These are phyloP conservation scores for Arxiozyma bovina DNA, from an alignment of 1,139 yeast species.

Conservation along the genomic window DNA sequence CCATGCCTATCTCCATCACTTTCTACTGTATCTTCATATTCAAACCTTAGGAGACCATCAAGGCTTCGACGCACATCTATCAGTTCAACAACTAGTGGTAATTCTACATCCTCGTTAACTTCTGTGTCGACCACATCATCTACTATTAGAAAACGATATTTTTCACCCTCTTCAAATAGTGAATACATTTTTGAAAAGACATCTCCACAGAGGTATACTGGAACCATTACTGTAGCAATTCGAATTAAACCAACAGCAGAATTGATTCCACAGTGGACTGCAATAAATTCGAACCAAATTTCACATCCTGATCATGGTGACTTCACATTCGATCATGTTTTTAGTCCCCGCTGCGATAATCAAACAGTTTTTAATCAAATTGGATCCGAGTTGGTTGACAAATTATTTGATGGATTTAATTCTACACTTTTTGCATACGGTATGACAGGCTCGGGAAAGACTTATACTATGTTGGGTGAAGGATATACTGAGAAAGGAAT, in stretches of 20 bases:
- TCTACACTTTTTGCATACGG: constrained; percentile 92
- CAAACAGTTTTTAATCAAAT: constrained; percentile 50
- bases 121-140: constrained; percentile 12
- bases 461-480: constrained; percentile 69
- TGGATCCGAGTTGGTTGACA: constrained; percentile 54
- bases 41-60: constrained; percentile 14
- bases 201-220: constrained; percentile 24
- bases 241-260: constrained; percentile 31
- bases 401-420: constrained; percentile 71
- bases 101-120: constrained; percentile 9
- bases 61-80: constrained; percentile 13
- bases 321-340: constrained; percentile 72
- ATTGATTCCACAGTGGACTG: constrained; percentile 22
- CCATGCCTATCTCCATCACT: constrained; percentile 1
- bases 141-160: constrained; percentile 1
- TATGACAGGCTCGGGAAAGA: constrained; percentile 94
- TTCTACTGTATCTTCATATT: constrained; percentile 12
- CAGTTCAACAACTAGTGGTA: constrained; percentile 13
- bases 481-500: constrained; percentile 69
- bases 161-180: constrained; percentile 1
- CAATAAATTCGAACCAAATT: constrained; percentile 26
- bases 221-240: constrained; percentile 34
- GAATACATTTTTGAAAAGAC: not conserved
- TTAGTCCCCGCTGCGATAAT: constrained; percentile 46
- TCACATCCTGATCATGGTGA: constrained; percentile 45